Percentiles rank a stretch among this genome's conserved stretches.
Conservation (phyloP, 2,329 filamentous ascomycete genomes). For the Ascosphaera apis region DNA sequence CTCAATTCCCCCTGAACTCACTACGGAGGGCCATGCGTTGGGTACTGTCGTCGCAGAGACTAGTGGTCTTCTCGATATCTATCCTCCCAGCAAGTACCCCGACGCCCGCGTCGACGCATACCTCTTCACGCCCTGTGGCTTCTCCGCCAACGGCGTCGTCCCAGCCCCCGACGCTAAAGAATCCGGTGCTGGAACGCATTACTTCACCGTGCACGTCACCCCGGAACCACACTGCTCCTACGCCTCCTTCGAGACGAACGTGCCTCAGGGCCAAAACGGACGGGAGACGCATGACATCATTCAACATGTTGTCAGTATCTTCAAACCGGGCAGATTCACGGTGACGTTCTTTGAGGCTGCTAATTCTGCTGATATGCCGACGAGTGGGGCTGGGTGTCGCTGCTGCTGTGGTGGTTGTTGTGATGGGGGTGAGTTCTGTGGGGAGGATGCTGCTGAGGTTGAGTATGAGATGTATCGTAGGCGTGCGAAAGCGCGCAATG, state of each 20-base stretch:
- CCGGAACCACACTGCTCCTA: slow-evolving; percentile 94
- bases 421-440: too few species aligned
- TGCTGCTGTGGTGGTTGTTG: too few species aligned
- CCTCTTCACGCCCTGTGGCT: slow-evolving; percentile 87
- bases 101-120: slow-evolving; percentile 90
- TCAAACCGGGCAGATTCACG: slow-evolving; percentile 92
- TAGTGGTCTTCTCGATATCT: slow-evolving; percentile 75
- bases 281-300: slow-evolving; percentile 78
- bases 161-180: slow-evolving; percentile 41
- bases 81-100: slow-evolving; percentile 66
- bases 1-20: slow-evolving; percentile 47
- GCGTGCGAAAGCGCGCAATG: slow-evolving; percentile 20
- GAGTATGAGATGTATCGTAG: slow-evolving; percentile 19
- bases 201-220: slow-evolving; percentile 96
- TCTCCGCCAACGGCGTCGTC: slow-evolving; percentile 89
- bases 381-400: slow-evolving; percentile 10
- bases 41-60: slow-evolving; percentile 78
- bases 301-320: slow-evolving; percentile 82
- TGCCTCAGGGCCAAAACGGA: slow-evolving; percentile 68
- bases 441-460: slow-evolving; percentile 14
- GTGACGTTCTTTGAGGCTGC: slow-evolving; percentile 80
- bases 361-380: slow-evolving; percentile 11
- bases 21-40: slow-evolving; percentile 80
- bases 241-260: slow-evolving; percentile 95
- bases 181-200: slow-evolving; percentile 42